These are phyloP conservation scores for Fusarium scirpi DNA, from an alignment of 2,329 filamentous ascomycete species.

Conservation along the genomic window DNA sequence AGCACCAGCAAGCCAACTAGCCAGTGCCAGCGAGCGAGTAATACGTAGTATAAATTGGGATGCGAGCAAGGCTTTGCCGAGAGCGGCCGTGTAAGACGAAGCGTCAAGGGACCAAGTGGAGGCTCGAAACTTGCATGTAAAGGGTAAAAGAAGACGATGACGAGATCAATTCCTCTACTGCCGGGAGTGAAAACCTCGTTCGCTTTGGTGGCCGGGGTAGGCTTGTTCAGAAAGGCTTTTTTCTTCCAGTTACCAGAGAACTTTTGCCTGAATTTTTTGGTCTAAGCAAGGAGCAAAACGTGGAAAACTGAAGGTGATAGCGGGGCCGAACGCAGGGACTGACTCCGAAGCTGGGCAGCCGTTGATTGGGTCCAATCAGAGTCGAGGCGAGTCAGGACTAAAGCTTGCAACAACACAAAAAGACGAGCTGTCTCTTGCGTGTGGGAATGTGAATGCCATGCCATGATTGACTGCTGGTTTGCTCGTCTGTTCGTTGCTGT, in stretches of 20 bases:
- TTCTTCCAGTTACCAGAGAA: slow-evolving; percentile 34
- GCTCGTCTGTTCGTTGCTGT: slow-evolving; percentile 6
- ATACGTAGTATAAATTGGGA: slow-evolving; percentile 28
- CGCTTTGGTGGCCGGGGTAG: slow-evolving; percentile 47
- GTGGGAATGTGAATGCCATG: slow-evolving; percentile 45
- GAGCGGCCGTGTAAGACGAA: slow-evolving; percentile 46
- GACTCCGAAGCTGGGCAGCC: slow-evolving; percentile 39
- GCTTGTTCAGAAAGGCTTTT: slow-evolving; percentile 36
- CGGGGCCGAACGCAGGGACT: slow-evolving; percentile 46
- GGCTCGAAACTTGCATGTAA: slow-evolving; percentile 27
- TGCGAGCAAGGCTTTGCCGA: slow-evolving; percentile 45
- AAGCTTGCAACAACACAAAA: slow-evolving; percentile 36
- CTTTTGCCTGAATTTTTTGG: slow-evolving; percentile 30
- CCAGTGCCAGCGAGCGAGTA: slow-evolving; percentile 23
- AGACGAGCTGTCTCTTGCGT: slow-evolving; percentile 39
- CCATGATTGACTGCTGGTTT: slow-evolving; percentile 11
- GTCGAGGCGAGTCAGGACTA: slow-evolving; percentile 46
- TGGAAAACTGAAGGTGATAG: slow-evolving; percentile 41
- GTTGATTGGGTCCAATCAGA: slow-evolving; percentile 42
- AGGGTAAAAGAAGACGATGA: slow-evolving; percentile 45
- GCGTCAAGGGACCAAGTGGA: slow-evolving; percentile 36
- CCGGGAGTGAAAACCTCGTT: slow-evolving; percentile 28
- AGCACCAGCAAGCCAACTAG: slow-evolving; percentile 26
- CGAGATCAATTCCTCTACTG: slow-evolving; percentile 48
- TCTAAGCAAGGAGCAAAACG: slow-evolving; percentile 34